These are phyloP conservation scores for Puccinia coronata DNA, from an alignment of 1,284 basidiomycete species.

Conservation along the genomic window DNA sequence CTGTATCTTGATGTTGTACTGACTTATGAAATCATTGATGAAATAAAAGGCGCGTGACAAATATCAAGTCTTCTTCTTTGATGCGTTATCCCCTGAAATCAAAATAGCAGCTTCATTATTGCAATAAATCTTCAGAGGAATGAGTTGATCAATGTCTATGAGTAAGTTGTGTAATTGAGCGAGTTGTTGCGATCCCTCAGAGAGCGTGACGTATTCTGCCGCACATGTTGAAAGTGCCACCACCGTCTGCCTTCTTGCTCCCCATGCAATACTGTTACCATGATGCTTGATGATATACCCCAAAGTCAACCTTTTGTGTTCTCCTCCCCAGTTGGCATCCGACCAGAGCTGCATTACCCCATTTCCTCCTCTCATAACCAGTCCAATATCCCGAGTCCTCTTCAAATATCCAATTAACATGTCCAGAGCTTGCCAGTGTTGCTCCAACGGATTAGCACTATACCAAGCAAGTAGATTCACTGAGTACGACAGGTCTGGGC, in stretches of 20 bases:
- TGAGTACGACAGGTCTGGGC: neutral
- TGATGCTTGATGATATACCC: neutral
- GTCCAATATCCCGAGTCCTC: neutral
- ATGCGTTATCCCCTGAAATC: neutral
- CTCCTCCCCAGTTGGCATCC: neutral
- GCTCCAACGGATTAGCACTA: neutral
- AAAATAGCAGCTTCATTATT: neutral
- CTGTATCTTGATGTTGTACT: neutral
- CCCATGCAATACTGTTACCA: neutral
- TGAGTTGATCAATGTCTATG: neutral
- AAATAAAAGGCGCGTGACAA: too few species aligned
- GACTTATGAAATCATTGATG: neutral
- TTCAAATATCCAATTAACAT: neutral
- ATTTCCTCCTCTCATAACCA: neutral
- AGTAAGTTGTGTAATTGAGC: neutral
- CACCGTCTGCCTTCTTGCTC: neutral
- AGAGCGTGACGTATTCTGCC: neutral
- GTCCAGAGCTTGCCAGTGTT: conserved; percentile 16
- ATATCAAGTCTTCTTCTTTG: neutral
- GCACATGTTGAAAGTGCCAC: neutral
- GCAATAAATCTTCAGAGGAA: neutral
- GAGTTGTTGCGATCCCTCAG: neutral
- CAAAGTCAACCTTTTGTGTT: neutral
- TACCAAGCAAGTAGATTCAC: conserved; percentile 16
- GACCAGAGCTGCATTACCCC: neutral